Conservation (phyloP, 192 early-diverging fungal species). For the Backusella macrospora region DNA sequence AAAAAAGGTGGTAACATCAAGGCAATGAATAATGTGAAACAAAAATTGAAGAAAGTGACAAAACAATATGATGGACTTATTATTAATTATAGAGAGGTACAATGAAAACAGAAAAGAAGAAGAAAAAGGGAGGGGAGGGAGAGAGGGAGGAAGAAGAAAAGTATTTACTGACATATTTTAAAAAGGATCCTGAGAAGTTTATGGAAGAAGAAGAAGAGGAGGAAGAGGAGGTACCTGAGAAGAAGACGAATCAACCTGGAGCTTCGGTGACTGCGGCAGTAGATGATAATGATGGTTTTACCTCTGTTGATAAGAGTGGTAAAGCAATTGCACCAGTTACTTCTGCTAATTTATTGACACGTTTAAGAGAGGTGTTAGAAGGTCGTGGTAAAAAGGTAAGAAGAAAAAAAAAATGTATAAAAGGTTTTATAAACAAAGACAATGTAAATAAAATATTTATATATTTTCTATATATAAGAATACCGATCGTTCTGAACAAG, state of each 20-base stretch:
- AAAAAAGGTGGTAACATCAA: conserved; percentile 81
- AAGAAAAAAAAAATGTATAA: background rate
- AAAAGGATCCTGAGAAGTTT: conserved; percentile 40
- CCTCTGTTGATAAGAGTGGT: conserved; percentile 67
- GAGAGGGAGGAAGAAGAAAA: conserved; percentile 18
- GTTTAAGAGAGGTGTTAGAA: conserved; percentile 74
- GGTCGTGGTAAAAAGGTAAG: conserved; percentile 89
- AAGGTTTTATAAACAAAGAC: no score
- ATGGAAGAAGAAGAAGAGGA: conserved; percentile 35
- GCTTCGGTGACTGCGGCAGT: background rate
- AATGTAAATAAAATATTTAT: no score
- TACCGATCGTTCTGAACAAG: conserved; percentile 81
- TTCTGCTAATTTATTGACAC: conserved; percentile 79
- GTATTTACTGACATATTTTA: background rate
- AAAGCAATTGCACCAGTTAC: conserved; percentile 62
- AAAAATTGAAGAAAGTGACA: conserved; percentile 87
- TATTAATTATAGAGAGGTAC: conserved; percentile 60
- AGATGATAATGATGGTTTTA: conserved; percentile 67
- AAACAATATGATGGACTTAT: conserved; percentile 77
- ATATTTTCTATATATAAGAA: conserved; percentile 60
- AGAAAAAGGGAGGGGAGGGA: no score
- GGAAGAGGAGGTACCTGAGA: no score
- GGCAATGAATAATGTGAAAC: conserved; percentile 90
- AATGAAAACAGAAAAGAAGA: no score
- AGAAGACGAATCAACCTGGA: no score